These are phyloP conservation scores for Tetrapyrgos nigripes DNA, from an alignment of 1,284 basidiomycete species.

Conservation along the genomic window DNA sequence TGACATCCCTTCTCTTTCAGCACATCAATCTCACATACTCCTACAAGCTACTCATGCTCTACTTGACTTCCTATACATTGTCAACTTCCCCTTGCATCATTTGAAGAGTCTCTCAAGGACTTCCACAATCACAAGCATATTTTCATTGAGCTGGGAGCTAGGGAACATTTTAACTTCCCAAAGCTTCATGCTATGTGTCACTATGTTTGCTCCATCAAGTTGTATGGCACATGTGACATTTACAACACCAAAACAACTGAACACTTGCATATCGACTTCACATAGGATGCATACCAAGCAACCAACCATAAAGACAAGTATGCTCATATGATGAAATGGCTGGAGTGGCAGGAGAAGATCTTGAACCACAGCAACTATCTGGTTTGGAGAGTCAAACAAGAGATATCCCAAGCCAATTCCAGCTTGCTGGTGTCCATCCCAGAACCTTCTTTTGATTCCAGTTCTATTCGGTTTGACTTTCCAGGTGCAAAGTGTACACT, in stretches of 20 bases:
- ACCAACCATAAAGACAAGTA: background rate
- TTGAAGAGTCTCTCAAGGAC: constrained; percentile 17
- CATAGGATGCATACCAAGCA: background rate
- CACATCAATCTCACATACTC: no score
- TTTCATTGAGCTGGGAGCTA: background rate
- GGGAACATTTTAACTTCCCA: background rate
- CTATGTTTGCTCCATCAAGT: background rate
- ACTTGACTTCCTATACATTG: background rate
- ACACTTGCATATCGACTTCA: background rate
- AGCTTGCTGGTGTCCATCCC: no score
- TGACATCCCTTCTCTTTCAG: no score
- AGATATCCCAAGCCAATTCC: no score
- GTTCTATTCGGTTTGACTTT: no score
- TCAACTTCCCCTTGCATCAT: background rate
- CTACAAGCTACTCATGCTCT: background rate
- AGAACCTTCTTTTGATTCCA: no score
- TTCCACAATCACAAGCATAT: background rate
- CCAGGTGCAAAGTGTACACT: no score
- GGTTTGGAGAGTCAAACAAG: no score
- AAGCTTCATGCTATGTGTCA: background rate
- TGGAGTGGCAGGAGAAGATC: background rate
- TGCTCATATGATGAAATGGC: background rate
- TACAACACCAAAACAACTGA: background rate
- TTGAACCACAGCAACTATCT: no score
- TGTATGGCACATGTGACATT: background rate